Evolutionary conservation across 306 rosid genomes (phyloP).

Genomic region (Vicia sativa): DNA sequence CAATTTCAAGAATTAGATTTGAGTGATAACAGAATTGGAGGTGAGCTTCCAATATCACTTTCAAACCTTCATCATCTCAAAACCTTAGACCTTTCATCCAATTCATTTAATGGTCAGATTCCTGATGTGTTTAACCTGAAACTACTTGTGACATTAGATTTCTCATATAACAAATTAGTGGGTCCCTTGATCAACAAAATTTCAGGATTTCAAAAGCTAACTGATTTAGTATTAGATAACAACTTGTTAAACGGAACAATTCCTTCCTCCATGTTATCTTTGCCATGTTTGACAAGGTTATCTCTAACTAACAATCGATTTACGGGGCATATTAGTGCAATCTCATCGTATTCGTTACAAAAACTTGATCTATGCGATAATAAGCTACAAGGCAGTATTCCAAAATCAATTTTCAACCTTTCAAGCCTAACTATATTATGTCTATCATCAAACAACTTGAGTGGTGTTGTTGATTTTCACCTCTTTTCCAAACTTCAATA

Average conservation of each 20-base stretch:
- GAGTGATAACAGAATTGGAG: background rate
- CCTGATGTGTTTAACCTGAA: background rate
- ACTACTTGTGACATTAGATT: background rate
- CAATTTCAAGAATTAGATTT: background rate
- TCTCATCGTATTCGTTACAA: constrained; percentile 9
- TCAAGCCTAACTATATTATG: background rate
- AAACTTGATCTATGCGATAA: background rate
- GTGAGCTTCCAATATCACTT: background rate
- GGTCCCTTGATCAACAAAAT: background rate
- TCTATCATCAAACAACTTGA: constrained; percentile 3
- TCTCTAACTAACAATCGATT: background rate
- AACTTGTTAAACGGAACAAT: constrained; percentile 1
- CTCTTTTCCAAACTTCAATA: background rate
- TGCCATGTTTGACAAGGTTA: background rate
- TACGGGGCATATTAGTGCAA: background rate
- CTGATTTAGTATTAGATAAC: too few species aligned
- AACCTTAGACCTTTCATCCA: too few species aligned
- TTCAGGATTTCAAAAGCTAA: background rate
- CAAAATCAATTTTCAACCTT: constrained; percentile 4
- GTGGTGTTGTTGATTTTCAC: background rate
- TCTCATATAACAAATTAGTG: background rate
- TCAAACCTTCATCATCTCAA: background rate
- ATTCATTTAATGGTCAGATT: background rate
- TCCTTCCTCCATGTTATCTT: constrained; percentile 4
- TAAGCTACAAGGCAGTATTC: background rate